A percentile compares a stretch with the other conserved stretches of the same genome.
Evolutionary conservation across 495 filamentous ascomycete genomes (phyloP).

Genomic region (Tetracladium setigerum): DNA sequence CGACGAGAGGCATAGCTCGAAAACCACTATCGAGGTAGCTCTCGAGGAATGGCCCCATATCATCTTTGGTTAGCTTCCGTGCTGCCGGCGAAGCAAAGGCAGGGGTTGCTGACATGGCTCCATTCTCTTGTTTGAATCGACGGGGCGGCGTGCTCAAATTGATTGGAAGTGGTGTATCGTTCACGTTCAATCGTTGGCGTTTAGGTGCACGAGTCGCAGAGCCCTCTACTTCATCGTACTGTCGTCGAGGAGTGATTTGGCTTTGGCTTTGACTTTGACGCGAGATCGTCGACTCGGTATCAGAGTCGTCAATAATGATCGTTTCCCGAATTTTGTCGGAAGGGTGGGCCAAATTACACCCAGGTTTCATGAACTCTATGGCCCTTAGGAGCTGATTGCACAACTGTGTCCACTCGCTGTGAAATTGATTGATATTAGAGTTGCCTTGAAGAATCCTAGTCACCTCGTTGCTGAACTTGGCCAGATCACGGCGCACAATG

Average conservation of each 20-base stretch:
- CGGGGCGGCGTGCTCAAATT: background rate
- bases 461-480: conserved; percentile 32
- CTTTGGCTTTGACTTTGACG: background rate
- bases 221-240: too few relatives aligned
- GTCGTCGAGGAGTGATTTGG: background rate
- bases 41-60: too few relatives aligned
- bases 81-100: too few relatives aligned
- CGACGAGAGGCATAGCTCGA: conserved; percentile 5
- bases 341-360: conserved; percentile 26
- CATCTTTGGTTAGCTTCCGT: too few relatives aligned
- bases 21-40: conserved; percentile 1
- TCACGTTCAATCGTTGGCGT: background rate
- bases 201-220: background rate
- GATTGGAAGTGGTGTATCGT: background rate
- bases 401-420: conserved; percentile 21
- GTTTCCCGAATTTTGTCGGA: conserved; percentile 1
- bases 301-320: background rate
- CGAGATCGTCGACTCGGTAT: background rate
- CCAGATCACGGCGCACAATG: conserved; percentile 34
- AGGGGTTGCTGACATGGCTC: background rate
- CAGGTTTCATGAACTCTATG: conserved; percentile 34
- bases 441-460: conserved; percentile 25
- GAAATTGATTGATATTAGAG: conserved; percentile 19
- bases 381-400: conserved; percentile 28
- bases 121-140: background rate